Evolutionary conservation across 2,329 filamentous ascomycete genomes (phyloP).

Genomic region (Coniochaeta hoffmannii): DNA sequence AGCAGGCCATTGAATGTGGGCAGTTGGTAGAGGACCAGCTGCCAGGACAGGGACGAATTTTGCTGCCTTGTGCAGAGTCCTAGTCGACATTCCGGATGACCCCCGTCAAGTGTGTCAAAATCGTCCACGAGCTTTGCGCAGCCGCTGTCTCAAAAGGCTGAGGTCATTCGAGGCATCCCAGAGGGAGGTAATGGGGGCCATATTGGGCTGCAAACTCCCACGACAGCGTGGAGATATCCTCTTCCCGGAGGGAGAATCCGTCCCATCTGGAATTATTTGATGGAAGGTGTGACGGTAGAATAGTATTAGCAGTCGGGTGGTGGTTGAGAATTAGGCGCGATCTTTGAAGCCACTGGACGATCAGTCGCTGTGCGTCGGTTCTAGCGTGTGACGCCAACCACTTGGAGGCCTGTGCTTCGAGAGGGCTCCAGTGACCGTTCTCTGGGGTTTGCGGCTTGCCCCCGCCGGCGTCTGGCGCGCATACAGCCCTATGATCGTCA

Average conservation of each 20-base stretch:
- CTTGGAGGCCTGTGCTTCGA: neutral
- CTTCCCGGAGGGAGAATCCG: neutral
- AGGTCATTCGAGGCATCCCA: neutral
- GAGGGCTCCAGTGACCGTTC: neutral
- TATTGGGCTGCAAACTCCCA: neutral
- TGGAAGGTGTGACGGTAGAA: neutral
- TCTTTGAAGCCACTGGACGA: neutral
- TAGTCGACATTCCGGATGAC: neutral
- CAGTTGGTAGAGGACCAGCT: neutral
- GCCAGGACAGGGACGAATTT: neutral
- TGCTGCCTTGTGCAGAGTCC: constrained; percentile 2
- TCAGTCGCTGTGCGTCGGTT: neutral
- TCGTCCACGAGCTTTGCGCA: neutral
- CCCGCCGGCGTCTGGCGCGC: neutral
- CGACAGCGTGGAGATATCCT: neutral
- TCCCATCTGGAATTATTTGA: neutral
- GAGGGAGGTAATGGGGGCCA: neutral
- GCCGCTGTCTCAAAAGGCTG: neutral
- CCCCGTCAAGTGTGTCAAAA: neutral
- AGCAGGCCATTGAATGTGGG: neutral
- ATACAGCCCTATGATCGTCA: neutral
- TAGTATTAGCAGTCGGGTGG: neutral
- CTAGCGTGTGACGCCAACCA: neutral
- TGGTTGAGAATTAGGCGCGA: neutral
- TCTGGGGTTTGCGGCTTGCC: neutral